These are phyloP conservation scores for Tanacetum coccineum DNA, from an alignment of 129 eudicot genomes.

Conservation along the genomic window DNA sequence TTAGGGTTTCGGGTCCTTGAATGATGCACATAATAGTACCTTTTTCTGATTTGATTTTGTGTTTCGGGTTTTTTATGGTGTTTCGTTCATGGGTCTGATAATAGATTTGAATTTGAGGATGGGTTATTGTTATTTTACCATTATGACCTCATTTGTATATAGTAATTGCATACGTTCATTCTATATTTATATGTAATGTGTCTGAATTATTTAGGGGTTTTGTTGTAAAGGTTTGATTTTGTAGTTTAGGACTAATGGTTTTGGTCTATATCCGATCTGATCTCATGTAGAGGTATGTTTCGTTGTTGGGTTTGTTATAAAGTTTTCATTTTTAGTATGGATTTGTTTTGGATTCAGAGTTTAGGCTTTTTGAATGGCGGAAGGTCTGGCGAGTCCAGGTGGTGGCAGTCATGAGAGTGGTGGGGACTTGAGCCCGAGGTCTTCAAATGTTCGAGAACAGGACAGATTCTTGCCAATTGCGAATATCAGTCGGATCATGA, in stretches of 20 bases:
- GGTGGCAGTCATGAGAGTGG: constrained; percentile 69
- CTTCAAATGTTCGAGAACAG: constrained; percentile 61
- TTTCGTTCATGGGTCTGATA: too few species aligned
- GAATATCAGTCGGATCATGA: constrained; percentile 81
- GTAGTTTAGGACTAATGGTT: neutral
- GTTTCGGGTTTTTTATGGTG: too few species aligned
- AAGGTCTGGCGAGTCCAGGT: constrained; percentile 55
- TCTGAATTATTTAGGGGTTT: too few species aligned
- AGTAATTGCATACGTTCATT: too few species aligned
- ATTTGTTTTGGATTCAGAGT: constrained; percentile 11
- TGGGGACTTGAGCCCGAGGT: constrained; percentile 66
- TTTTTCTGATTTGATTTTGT: too few species aligned
- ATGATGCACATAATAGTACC: too few species aligned
- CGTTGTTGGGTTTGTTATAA: neutral
- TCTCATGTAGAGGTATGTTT: neutral
- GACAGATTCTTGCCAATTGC: constrained; percentile 83
- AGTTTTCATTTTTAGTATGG: neutral
- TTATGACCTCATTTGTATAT: too few species aligned
- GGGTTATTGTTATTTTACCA: too few species aligned
- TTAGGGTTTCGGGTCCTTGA: neutral
- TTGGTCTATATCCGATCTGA: neutral
- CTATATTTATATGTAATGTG: too few species aligned
- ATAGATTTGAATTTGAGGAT: too few species aligned
- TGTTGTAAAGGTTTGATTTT: neutral
- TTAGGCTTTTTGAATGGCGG: constrained; percentile 51